Percentiles rank a stretch among this genome's conserved stretches.
These are phyloP conservation scores for Cryphonectria nitschkei DNA, from an alignment of 2,329 filamentous ascomycete genomes.

Conservation along the genomic window DNA sequence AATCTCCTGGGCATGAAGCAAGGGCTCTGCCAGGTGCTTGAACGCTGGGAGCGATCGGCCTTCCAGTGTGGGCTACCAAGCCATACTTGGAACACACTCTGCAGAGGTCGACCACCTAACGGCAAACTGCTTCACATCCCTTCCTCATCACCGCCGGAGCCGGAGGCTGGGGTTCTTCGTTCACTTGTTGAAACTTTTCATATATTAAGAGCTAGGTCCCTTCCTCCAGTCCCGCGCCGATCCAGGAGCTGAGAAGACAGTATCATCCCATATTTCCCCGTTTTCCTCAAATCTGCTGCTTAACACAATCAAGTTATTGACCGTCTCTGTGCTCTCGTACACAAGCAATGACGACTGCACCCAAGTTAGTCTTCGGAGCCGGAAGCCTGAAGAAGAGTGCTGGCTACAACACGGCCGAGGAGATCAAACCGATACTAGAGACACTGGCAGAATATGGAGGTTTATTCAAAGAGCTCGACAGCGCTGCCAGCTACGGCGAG, in stretches of 20 bases:
- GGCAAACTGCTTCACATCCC: not conserved
- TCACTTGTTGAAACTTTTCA: not conserved
- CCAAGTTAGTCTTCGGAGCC: conserved; percentile 15
- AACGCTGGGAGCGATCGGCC: not conserved
- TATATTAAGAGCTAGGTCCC: not conserved
- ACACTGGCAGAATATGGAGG: conserved; percentile 15
- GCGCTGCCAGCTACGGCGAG: conserved; percentile 31
- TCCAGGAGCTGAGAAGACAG: not conserved
- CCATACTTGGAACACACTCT: no score
- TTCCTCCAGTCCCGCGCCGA: not conserved
- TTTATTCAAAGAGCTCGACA: conserved; percentile 32
- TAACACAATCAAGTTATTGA: not conserved
- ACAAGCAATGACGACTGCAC: conserved; percentile 1
- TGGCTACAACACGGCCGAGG: not conserved
- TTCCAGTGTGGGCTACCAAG: no score
- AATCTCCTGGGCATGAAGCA: not conserved
- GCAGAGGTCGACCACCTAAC: not conserved
- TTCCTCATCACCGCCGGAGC: not conserved
- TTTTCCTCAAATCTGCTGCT: not conserved
- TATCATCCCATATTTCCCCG: not conserved
- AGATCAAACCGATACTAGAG: not conserved
- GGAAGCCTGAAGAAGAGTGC: not conserved
- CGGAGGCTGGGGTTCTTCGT: not conserved
- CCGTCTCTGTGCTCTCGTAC: not conserved
- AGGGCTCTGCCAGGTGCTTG: not conserved